A percentile compares a stretch with the other conserved stretches of the same genome.
Conservation (phyloP, 2,329 filamentous ascomycete genomes). For the Eurotiales sp. region DNA sequence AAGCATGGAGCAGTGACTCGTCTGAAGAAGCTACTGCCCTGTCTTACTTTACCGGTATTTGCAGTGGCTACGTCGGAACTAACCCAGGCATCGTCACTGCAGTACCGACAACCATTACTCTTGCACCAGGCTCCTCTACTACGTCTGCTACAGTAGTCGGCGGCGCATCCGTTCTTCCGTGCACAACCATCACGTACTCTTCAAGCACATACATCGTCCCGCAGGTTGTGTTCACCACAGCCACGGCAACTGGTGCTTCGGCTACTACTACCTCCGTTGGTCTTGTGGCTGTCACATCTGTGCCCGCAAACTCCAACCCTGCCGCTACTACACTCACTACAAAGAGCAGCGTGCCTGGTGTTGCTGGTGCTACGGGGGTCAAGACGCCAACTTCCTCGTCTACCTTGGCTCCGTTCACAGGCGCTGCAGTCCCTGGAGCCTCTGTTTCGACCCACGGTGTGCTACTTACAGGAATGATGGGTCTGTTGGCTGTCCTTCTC, state of each 20-base stretch:
- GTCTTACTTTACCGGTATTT: conserved; percentile 87
- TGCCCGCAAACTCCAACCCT: conserved; percentile 17
- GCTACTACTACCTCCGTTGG: conserved; percentile 24
- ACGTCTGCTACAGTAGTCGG: conserved; percentile 30
- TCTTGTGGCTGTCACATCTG: conserved; percentile 25
- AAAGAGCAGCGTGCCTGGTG: conserved; percentile 4
- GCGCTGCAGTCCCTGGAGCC: conserved; percentile 8
- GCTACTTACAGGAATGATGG: conserved; percentile 51
- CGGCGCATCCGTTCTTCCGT: conserved; percentile 22
- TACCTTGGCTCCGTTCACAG: conserved; percentile 3
- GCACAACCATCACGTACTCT: conserved; percentile 41
- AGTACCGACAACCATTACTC: conserved; percentile 59
- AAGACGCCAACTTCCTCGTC: conserved; percentile 7
- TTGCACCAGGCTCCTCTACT: conserved; percentile 28
- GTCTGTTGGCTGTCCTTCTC: conserved; percentile 29
- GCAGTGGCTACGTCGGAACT: conserved; percentile 65
- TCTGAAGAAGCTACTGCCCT: conserved; percentile 67
- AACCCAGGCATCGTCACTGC: conserved; percentile 86
- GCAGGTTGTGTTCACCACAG: conserved; percentile 40
- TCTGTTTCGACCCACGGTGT: conserved; percentile 3
- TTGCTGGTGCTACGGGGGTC: conserved; percentile 1
- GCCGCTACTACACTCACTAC: conserved; percentile 14
- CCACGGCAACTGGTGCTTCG: conserved; percentile 19
- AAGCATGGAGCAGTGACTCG: conserved; percentile 66
- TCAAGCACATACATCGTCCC: conserved; percentile 44